Conservation (phyloP, 1,139 yeast species). For the Zygotorulaspora mrakii region DNA sequence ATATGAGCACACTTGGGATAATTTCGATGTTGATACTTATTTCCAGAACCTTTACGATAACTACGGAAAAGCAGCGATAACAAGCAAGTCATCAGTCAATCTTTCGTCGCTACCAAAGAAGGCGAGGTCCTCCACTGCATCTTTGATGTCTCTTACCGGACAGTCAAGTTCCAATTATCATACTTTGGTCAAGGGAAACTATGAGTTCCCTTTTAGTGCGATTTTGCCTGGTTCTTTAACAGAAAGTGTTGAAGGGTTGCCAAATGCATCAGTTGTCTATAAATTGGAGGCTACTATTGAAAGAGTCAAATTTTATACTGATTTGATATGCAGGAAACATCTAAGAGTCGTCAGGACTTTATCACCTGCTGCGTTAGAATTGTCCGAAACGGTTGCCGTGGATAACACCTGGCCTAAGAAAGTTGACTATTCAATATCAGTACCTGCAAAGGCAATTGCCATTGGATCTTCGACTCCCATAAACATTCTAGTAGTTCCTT, state of each 20-base stretch:
- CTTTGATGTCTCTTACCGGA: slow-evolving; percentile 34
- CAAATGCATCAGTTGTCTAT: slow-evolving; percentile 78
- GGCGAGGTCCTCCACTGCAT: slow-evolving; percentile 35
- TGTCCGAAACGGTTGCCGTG: slow-evolving; percentile 88
- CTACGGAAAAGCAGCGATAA: slow-evolving; percentile 20
- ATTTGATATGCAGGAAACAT: slow-evolving; percentile 65
- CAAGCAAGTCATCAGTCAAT: slow-evolving; percentile 25
- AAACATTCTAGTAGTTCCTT: slow-evolving; percentile 68
- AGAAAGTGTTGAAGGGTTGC: slow-evolving; percentile 88
- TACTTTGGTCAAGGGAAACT: slow-evolving; percentile 66
- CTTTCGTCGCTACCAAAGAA: slow-evolving; percentile 19
- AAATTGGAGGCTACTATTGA: slow-evolving; percentile 77
- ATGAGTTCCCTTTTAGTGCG: slow-evolving; percentile 85
- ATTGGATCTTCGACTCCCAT: slow-evolving; percentile 78
- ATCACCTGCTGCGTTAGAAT: slow-evolving; percentile 81
- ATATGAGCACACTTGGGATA: slow-evolving; percentile 76
- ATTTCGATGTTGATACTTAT: slow-evolving; percentile 44
- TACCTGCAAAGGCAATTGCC: slow-evolving; percentile 86
- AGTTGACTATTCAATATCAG: slow-evolving; percentile 82
- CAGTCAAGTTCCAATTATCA: slow-evolving; percentile 32
- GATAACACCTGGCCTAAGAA: slow-evolving; percentile 96
- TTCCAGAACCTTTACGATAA: slow-evolving; percentile 35
- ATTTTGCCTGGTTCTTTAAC: slow-evolving; percentile 80
- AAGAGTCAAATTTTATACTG: slow-evolving; percentile 70
- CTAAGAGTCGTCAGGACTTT: slow-evolving; percentile 83